phyloP scores from a whole-genome alignment of 495 filamentous ascomycete species.

The Hypoxylon fragiforme region DNA sequence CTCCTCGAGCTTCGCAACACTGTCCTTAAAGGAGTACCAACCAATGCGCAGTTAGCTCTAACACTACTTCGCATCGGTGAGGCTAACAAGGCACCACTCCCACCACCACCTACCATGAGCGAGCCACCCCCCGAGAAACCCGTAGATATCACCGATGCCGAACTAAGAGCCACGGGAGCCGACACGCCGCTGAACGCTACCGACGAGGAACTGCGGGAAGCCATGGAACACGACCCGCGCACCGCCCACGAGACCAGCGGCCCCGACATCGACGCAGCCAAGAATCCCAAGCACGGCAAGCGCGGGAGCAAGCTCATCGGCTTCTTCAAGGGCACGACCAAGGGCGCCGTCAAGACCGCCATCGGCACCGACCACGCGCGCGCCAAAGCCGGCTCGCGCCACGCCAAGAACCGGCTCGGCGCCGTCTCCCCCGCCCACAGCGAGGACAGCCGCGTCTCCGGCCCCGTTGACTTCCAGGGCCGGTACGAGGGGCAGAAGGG shows the following conservation, averaged over 20 bases:
- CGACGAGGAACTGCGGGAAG: constrained; percentile 46
- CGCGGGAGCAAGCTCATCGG: constrained; percentile 60
- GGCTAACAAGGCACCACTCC: constrained; percentile 77
- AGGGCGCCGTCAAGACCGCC: constrained; percentile 66
- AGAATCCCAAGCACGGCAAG: constrained; percentile 38
- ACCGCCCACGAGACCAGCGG: constrained; percentile 35
- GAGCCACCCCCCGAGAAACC: constrained; percentile 58
- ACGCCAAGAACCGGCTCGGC: constrained; percentile 72
- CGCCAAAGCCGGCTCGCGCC: constrained; percentile 65
- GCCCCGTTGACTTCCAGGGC: constrained; percentile 75
- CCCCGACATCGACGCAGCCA: constrained; percentile 56
- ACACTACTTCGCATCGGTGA: constrained; percentile 87
- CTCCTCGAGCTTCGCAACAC: constrained; percentile 67
- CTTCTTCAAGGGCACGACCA: constrained; percentile 71
- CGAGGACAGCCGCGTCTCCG: constrained; percentile 47
- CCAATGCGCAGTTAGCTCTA: constrained; percentile 83
- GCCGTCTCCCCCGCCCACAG: constrained; percentile 60
- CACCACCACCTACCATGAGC: constrained; percentile 69
- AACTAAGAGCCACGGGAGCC: constrained; percentile 46
- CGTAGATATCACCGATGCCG: constrained; percentile 49
- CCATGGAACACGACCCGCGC: constrained; percentile 46
- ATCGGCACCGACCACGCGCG: constrained; percentile 70
- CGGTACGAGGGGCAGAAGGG: constrained; percentile 74
- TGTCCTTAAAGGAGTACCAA: constrained; percentile 80
- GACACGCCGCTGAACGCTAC: constrained; percentile 47